phyloP scores from a whole-genome alignment of 768 basidiomycete species.

The Lentinula raphanica region DNA sequence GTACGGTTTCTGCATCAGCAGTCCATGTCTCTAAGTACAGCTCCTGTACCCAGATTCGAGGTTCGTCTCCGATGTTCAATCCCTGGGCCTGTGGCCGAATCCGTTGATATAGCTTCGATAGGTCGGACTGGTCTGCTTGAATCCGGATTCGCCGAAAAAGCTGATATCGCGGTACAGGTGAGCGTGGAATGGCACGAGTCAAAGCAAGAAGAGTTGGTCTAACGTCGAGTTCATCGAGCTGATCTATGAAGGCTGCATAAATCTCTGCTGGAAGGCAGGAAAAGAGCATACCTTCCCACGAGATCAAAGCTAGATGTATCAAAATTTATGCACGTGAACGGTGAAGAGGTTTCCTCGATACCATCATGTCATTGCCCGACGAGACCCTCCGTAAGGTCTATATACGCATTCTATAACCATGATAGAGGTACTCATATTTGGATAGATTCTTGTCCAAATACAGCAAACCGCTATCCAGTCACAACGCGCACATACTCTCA shows the following conservation, averaged over 20 bases:
- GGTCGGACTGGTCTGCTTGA: constrained; percentile 45
- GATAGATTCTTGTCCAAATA: constrained; percentile 86
- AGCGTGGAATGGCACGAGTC: constrained; percentile 54
- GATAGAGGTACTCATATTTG: constrained; percentile 10
- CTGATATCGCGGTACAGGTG: constrained; percentile 48
- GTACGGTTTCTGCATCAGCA: constrained; percentile 69
- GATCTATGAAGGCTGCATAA: neutral
- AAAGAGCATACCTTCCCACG: neutral
- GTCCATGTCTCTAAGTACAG: constrained; percentile 59
- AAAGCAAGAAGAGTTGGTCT: constrained; percentile 47
- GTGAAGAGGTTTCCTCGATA: neutral
- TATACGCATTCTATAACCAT: constrained; percentile 13
- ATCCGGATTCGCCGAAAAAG: constrained; percentile 60
- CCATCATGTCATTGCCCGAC: constrained; percentile 56
- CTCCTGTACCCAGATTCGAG: constrained; percentile 38
- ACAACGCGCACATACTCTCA: constrained; percentile 68
- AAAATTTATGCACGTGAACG: neutral
- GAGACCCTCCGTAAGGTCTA: constrained; percentile 77
- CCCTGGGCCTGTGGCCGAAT: constrained; percentile 30
- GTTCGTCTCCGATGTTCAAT: constrained; percentile 7
- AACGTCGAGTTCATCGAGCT: neutral
- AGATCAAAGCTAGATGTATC: neutral
- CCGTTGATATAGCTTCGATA: constrained; percentile 52
- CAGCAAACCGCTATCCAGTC: constrained; percentile 88
- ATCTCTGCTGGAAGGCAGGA: neutral